Evolutionary conservation across 1,284 basidiomycete species (phyloP).

Genomic region (Ganoderma lucidum): DNA sequence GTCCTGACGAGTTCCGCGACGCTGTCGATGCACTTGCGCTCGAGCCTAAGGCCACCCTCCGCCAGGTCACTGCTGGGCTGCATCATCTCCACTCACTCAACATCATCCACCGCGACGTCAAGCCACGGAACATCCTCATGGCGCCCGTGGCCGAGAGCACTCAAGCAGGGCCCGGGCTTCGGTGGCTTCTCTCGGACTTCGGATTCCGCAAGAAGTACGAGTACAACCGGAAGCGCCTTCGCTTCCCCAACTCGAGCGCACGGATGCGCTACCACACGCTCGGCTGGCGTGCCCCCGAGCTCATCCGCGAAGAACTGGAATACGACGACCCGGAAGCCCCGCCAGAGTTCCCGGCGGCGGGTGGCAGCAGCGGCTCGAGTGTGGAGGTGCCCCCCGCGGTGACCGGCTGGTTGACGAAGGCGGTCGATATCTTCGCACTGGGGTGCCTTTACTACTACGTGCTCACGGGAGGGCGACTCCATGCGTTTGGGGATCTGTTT

Average conservation of each 20-base stretch:
- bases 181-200: constrained; percentile 96
- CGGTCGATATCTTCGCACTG: constrained; percentile 93
- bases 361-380: constrained; percentile 54
- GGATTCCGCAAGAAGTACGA: constrained; percentile 94
- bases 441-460: constrained; percentile 95
- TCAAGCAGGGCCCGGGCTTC: constrained; percentile 51
- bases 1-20: constrained; percentile 76
- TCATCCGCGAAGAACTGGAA: constrained; percentile 89
- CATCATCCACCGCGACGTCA: constrained; percentile 98
- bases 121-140: constrained; percentile 97
- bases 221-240: constrained; percentile 91
- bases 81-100: constrained; percentile 94
- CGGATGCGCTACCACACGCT: constrained; percentile 90
- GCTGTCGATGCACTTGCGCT: constrained; percentile 63
- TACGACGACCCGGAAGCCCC: constrained; percentile 79
- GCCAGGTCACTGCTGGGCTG: constrained; percentile 89
- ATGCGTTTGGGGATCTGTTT: constrained; percentile 92
- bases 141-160: constrained; percentile 57
- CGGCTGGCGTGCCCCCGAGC: constrained; percentile 95
- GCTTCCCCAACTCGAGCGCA: constrained; percentile 70
- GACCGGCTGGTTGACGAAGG: constrained; percentile 82
- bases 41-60: constrained; percentile 88
- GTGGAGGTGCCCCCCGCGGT: too few species aligned
- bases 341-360: constrained; percentile 59
- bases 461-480: constrained; percentile 84